Evolutionary conservation across 2,329 filamentous ascomycete genomes (phyloP).

Genomic region (Phialophora chinensis): DNA sequence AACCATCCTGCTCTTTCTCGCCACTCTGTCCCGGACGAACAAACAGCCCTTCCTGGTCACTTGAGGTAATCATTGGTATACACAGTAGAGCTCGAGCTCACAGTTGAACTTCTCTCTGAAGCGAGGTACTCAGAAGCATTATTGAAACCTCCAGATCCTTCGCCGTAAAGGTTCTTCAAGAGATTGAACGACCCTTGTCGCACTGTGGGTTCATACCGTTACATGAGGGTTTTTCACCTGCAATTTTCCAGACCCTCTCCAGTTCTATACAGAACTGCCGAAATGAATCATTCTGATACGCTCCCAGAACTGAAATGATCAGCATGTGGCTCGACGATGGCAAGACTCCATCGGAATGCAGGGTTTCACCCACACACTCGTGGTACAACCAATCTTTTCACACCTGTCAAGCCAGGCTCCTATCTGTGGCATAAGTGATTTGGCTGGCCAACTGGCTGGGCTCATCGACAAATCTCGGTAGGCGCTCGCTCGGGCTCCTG

Average conservation of each 20-base stretch:
- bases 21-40: not conserved
- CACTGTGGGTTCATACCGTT: not conserved
- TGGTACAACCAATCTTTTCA: conserved; percentile 1
- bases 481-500: conserved; percentile 6
- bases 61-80: not conserved
- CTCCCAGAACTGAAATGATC: conserved; percentile 28
- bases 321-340: conserved; percentile 12
- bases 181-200: not conserved
- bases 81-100: not conserved
- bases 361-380: not conserved
- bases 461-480: not conserved
- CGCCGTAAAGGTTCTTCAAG: not conserved
- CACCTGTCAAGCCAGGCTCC: not conserved
- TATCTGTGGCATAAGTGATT: not conserved
- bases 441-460: not conserved
- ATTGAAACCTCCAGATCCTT: not conserved
- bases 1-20: not conserved
- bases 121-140: not conserved
- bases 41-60: not conserved
- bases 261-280: conserved; percentile 20
- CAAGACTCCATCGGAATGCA: conserved; percentile 20
- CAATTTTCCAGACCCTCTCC: not conserved
- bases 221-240: not conserved
- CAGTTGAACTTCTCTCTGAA: too few relatives aligned
- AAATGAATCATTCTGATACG: conserved; percentile 16